Percentiles rank a stretch among this genome's conserved stretches.
Conservation (phyloP, 495 filamentous ascomycete species). For the Neurospora sp. region DNA sequence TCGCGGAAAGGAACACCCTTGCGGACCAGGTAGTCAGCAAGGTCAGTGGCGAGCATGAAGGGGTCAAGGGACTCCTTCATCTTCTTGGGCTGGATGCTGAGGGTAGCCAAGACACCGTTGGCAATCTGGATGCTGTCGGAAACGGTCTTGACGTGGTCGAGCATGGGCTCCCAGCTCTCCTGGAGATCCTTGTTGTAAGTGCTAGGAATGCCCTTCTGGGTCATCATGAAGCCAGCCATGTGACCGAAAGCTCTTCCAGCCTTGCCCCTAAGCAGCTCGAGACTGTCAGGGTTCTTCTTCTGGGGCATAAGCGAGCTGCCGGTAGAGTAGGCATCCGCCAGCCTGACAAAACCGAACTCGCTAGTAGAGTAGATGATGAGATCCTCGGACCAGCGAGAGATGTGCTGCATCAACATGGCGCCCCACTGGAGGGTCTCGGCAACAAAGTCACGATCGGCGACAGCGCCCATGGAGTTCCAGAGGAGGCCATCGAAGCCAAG, state of each 20-base stretch:
- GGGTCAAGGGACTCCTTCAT: slow-evolving; percentile 67
- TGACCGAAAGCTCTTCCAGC: slow-evolving; percentile 74
- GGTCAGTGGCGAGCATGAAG: slow-evolving; percentile 67
- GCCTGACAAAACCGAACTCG: slow-evolving; percentile 73
- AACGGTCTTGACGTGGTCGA: slow-evolving; percentile 83
- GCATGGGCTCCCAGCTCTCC: slow-evolving; percentile 78
- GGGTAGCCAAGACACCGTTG: slow-evolving; percentile 68
- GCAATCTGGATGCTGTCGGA: slow-evolving; percentile 79
- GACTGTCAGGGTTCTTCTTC: slow-evolving; percentile 69
- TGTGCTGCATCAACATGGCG: slow-evolving; percentile 72
- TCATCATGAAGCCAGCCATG: slow-evolving; percentile 82
- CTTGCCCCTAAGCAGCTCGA: slow-evolving; percentile 87
- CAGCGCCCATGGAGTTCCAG: slow-evolving; percentile 75
- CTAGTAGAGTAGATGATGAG: slow-evolving; percentile 76
- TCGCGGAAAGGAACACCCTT: slow-evolving; percentile 80
- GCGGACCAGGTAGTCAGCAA: slow-evolving; percentile 85
- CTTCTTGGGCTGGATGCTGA: slow-evolving; percentile 58
- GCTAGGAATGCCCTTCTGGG: slow-evolving; percentile 76
- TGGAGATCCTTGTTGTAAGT: slow-evolving; percentile 96
- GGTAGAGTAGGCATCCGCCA: slow-evolving; percentile 81
- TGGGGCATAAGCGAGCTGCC: slow-evolving; percentile 87
- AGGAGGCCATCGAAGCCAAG: slow-evolving; percentile 76
- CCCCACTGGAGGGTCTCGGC: slow-evolving; percentile 90
- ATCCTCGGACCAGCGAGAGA: slow-evolving; percentile 82
- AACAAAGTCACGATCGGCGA: slow-evolving; percentile 82